Percentiles rank a stretch among this genome's conserved stretches.
Evolutionary conservation across 352 stramenopile species (phyloP).

Genomic region (Phytophthora pisi): DNA sequence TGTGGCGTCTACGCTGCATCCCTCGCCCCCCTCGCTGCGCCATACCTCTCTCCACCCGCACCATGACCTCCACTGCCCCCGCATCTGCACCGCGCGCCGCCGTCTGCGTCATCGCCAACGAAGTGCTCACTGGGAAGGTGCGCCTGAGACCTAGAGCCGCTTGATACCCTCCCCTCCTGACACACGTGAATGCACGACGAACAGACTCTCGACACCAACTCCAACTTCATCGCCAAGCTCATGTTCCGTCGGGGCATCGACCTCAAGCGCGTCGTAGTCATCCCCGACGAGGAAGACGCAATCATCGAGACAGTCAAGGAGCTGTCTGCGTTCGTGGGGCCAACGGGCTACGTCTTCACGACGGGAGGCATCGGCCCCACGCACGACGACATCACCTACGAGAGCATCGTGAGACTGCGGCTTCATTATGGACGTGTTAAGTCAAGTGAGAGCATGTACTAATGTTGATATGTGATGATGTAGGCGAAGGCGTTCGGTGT

Average conservation of each 20-base stretch:
- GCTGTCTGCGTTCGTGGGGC: conserved; percentile 74
- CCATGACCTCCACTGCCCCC: conserved; percentile 4
- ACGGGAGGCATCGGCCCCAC: conserved; percentile 87
- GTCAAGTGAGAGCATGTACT: neutral
- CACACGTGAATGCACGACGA: conserved; percentile 4
- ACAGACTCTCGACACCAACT: conserved; percentile 88
- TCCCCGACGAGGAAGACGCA: conserved; percentile 78
- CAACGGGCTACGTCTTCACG: conserved; percentile 82
- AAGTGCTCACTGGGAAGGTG: conserved; percentile 88
- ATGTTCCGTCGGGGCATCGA: conserved; percentile 84
- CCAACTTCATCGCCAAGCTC: conserved; percentile 79
- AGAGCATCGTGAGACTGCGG: conserved; percentile 35
- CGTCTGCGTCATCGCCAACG: conserved; percentile 74
- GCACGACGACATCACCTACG: conserved; percentile 90
- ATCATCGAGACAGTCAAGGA: conserved; percentile 78
- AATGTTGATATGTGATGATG: neutral
- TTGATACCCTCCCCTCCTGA: neutral
- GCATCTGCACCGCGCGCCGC: conserved; percentile 51
- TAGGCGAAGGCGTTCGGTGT: conserved; percentile 19
- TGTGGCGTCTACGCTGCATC: too few species aligned
- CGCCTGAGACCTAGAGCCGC: neutral
- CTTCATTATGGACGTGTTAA: neutral
- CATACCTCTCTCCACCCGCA: neutral
- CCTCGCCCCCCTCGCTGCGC: too few species aligned
- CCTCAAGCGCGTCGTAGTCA: conserved; percentile 76